phyloP scores from a whole-genome alignment of 164 flowering plant species.

The Hamamelis virginiana region DNA sequence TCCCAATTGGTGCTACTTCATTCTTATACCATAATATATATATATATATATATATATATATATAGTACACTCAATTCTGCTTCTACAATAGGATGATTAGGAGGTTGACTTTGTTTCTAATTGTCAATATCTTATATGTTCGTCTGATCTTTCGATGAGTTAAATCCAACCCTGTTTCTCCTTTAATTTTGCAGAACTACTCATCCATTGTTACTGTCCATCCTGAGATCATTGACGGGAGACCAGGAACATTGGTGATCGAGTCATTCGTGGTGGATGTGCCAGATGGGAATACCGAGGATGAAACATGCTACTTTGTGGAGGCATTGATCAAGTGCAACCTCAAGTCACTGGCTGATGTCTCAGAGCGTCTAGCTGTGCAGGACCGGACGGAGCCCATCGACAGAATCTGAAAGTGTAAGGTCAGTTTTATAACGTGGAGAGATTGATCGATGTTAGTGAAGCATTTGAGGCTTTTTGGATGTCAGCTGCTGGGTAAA shows the following conservation, averaged over 20 bases:
- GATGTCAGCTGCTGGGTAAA: neutral
- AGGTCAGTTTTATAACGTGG: neutral
- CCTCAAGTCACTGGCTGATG: conserved; percentile 6
- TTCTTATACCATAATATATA: too few relatives aligned
- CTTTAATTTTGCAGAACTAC: conserved; percentile 4
- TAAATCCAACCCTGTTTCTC: neutral
- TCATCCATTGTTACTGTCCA: conserved; percentile 4
- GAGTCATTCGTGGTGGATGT: conserved; percentile 8
- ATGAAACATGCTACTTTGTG: conserved; percentile 9
- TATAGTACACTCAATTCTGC: too few relatives aligned
- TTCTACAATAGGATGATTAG: too few relatives aligned
- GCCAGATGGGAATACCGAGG: conserved; percentile 8
- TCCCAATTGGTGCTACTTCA: too few relatives aligned
- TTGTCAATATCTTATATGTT: too few relatives aligned
- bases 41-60: too few relatives aligned
- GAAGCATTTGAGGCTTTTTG: neutral
- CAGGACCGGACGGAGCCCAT: conserved; percentile 5
- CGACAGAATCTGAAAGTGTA: neutral
- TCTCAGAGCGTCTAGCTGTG: conserved; percentile 4
- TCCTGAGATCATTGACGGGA: conserved; percentile 3
- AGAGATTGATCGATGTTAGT: neutral
- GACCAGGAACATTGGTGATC: conserved; percentile 9
- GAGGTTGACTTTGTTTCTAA: too few relatives aligned
- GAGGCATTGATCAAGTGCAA: conserved; percentile 8
- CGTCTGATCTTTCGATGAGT: too few relatives aligned